phyloP scores from a whole-genome alignment of 345 rosid genomes.

The Gossypium longicalyx region DNA sequence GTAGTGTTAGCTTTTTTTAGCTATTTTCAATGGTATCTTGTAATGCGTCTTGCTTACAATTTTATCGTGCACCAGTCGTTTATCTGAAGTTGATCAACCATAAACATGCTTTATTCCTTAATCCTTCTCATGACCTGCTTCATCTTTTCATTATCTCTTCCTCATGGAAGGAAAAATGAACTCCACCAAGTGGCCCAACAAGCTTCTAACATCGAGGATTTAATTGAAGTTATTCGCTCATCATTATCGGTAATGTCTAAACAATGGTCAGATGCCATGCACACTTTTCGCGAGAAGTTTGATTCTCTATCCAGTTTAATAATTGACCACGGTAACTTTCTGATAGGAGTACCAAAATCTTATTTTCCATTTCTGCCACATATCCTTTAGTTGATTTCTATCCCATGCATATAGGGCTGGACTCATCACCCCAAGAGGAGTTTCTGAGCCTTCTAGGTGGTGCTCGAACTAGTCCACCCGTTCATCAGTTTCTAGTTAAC shows the following conservation, averaged over 20 bases:
- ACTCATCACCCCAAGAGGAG: slow-evolving; percentile 91
- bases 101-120: slow-evolving; percentile 4
- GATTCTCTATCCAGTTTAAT: slow-evolving; percentile 64
- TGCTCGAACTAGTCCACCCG: slow-evolving; percentile 82
- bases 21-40: not conserved
- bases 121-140: not conserved
- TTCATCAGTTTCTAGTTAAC: slow-evolving; percentile 86
- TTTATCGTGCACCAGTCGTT: not conserved
- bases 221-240: slow-evolving; percentile 68
- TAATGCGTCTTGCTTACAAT: not conserved
- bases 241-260: slow-evolving; percentile 75
- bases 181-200: slow-evolving; percentile 94
- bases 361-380: slow-evolving; percentile 11
- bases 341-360: slow-evolving; percentile 11
- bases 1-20: slow-evolving; percentile 3
- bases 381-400: slow-evolving; percentile 18
- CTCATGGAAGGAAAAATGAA: slow-evolving; percentile 63
- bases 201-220: slow-evolving; percentile 81
- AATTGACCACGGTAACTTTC: slow-evolving; percentile 60
- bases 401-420: slow-evolving; percentile 51
- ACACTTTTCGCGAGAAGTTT: slow-evolving; percentile 70
- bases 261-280: slow-evolving; percentile 90
- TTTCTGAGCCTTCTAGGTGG: slow-evolving; percentile 89
- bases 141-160: slow-evolving; percentile 6
- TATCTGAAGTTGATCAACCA: slow-evolving; percentile 11